Evolutionary conservation across 768 basidiomycete species (phyloP).

Genomic region (Chlorophyllum brunneum): DNA sequence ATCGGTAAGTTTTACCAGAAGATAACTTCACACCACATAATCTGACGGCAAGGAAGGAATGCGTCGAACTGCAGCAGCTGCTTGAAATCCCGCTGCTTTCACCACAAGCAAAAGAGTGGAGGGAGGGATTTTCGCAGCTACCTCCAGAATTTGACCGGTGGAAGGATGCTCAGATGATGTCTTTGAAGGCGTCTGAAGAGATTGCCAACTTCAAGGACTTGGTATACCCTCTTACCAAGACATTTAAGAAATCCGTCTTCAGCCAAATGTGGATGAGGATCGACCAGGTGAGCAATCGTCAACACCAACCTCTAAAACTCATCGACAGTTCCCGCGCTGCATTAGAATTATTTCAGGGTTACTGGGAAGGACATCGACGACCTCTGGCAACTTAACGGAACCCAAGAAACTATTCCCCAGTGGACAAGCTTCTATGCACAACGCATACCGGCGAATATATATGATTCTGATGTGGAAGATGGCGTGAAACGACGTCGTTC

Average conservation of each 20-base stretch:
- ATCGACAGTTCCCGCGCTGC: not conserved
- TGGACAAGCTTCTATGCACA: conserved; percentile 49
- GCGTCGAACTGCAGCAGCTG: conserved; percentile 61
- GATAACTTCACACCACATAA: not conserved
- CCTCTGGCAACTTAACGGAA: conserved; percentile 60
- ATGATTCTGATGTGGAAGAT: conserved; percentile 25
- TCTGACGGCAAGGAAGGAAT: conserved; percentile 37
- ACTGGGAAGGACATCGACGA: conserved; percentile 55
- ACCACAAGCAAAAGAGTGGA: conserved; percentile 51
- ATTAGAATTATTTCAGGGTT: conserved; percentile 54
- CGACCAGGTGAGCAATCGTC: conserved; percentile 42
- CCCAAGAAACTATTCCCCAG: conserved; percentile 48
- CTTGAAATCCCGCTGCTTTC: conserved; percentile 61
- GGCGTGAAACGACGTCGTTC: conserved; percentile 12
- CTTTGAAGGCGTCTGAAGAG: conserved; percentile 50
- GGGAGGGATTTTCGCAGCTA: conserved; percentile 43
- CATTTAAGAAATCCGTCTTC: conserved; percentile 44
- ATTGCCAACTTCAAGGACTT: conserved; percentile 50
- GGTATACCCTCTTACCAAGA: conserved; percentile 55
- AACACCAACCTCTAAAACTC: not conserved
- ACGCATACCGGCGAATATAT: conserved; percentile 13
- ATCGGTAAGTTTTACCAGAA: conserved; percentile 42
- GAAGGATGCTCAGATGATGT: conserved; percentile 65
- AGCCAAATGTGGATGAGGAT: conserved; percentile 64
- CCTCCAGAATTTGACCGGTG: conserved; percentile 62